Evolutionary conservation across 495 filamentous ascomycete genomes (phyloP), one percentile per base, ranked within the genome.

Genomic region (Rhypophila decipiens): DNA sequence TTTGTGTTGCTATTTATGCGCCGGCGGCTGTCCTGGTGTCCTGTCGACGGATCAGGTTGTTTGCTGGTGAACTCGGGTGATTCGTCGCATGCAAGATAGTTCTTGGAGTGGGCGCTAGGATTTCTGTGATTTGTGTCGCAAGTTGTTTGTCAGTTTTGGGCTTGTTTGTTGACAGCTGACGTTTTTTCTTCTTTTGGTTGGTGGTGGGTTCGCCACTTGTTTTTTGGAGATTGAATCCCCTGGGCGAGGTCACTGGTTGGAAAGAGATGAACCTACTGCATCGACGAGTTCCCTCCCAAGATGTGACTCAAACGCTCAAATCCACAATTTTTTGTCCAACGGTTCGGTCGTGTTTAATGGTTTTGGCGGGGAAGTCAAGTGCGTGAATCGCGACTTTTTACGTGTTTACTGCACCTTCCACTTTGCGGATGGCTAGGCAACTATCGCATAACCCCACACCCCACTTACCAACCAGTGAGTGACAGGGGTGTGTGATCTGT

Each of bases 31-130:
- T 49, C 22, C 31, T 49, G 5, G 58, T 35, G 39, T 54, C 47
- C 22, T 50, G 24, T 2, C 9, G 12, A 7, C 31, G 22, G 27
- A 43, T 18, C 21, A 38, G 52, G 10, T 23, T 23, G 42, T 17
- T 15, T n/a, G 18, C 42, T 46, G 19, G 31, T 24, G 54, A 59
- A 58, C 20, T 47, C 39, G 0, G 58, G 51, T 50, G 36, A 55
- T 15, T 66, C 52, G 45, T 46, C 35, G 7, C 63, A 63, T 23
- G 49, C 40, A 13, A 65, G 55, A 42, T 57, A 61, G 56, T 68
- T 65, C 37, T 63, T 62, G 21, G 65, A 65, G 19, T 52, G 34
- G 27, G 60, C 55, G 33, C 64, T 62, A 10, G 60, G 64, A 38
- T 68, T 70, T 61, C 66, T 70, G 56, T 15, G 31, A n/a, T 10